Conservation (phyloP, 148 eudicot species). For the Nepenthes mirabilis region DNA sequence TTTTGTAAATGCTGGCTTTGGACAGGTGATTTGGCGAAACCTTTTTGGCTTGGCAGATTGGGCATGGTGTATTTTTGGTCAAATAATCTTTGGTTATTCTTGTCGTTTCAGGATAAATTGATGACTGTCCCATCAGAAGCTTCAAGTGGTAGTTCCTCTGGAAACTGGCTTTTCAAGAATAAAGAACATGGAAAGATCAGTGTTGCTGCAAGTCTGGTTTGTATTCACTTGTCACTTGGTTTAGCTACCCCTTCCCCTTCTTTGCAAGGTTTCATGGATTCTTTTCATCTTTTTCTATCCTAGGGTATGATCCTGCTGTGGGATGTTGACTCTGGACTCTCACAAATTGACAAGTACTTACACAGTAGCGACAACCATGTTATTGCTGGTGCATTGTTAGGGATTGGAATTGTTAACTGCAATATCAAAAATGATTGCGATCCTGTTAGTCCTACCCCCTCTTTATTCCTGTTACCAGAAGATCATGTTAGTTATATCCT, state of each 20-base stretch:
- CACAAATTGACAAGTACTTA: constrained; percentile 92
- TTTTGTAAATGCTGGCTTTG: constrained; percentile 96
- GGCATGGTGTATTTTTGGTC: neutral
- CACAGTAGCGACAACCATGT: constrained; percentile 80
- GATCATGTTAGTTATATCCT: neutral
- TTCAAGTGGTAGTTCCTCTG: constrained; percentile 59
- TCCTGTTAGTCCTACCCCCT: constrained; percentile 49
- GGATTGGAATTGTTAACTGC: constrained; percentile 92
- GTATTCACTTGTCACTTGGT: constrained; percentile 6
- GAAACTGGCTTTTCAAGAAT: constrained; percentile 91
- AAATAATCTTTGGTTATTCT: neutral
- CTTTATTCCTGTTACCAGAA: neutral
- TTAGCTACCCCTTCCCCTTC: neutral
- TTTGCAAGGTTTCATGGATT: neutral
- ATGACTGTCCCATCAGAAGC: constrained; percentile 77
- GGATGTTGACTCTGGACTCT: constrained; percentile 98
- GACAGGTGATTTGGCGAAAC: constrained; percentile 42
- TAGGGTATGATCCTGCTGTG: constrained; percentile 95
- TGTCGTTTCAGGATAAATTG: constrained; percentile 61
- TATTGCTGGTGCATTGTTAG: constrained; percentile 80
- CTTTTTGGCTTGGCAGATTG: neutral
- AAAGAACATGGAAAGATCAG: constrained; percentile 96
- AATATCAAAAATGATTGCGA: constrained; percentile 74
- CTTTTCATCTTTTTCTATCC: constrained; percentile 3
- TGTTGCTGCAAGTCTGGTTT: constrained; percentile 97